Evolutionary conservation across 306 rosid species (phyloP).

Genomic region (Prunus padus): DNA sequence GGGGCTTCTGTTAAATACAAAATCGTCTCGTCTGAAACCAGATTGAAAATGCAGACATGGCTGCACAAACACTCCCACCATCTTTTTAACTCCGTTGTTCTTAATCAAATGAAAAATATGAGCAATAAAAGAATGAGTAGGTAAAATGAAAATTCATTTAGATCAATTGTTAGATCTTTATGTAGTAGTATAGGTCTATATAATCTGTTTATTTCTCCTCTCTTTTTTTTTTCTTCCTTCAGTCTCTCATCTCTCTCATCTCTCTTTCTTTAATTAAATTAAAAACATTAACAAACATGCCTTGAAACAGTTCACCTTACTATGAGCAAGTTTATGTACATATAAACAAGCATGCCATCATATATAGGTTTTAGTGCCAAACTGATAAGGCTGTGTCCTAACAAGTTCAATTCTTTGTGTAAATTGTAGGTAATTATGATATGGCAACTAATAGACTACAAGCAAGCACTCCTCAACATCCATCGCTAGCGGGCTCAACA

Average conservation of each 20-base stretch:
- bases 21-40: no score
- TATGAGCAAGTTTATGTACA: slow-evolving; percentile 11
- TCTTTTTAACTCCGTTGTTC: neutral
- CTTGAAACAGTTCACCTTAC: slow-evolving; percentile 3
- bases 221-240: accelerated
- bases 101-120: neutral
- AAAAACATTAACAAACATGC: neutral
- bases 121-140: neutral
- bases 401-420: slow-evolving; percentile 7
- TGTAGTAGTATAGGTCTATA: neutral
- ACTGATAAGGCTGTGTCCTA: neutral
- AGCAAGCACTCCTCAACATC: slow-evolving; percentile 41
- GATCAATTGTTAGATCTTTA: neutral
- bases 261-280: neutral
- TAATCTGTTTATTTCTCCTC: neutral
- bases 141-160: no score
- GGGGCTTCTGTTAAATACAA: no score
- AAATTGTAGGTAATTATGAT: neutral
- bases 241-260: neutral
- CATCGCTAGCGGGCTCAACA: slow-evolving; percentile 82
- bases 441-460: neutral
- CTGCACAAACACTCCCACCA: neutral
- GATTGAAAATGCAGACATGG: neutral
- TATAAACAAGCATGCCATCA: neutral
- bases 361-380: neutral